phyloP scores from a whole-genome alignment of 257 asterid species.

The Capsicum baccatum region DNA sequence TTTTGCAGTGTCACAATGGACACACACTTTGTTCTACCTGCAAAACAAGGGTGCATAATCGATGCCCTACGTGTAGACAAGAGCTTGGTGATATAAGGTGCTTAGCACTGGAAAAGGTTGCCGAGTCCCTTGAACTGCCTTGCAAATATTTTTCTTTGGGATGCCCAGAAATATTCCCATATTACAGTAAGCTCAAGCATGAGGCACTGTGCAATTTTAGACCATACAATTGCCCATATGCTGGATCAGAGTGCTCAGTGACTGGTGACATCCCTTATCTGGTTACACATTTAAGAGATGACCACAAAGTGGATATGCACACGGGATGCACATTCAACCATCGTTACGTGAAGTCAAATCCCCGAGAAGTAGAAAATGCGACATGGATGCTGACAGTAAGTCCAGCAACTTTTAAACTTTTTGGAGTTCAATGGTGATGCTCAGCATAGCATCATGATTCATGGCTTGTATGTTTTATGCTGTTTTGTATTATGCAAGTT shows the following conservation, averaged over 20 bases:
- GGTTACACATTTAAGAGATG: conserved; percentile 80
- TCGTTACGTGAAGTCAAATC: conserved; percentile 81
- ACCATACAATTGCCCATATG: conserved; percentile 77
- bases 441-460: conserved; percentile 22
- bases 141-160: conserved; percentile 80
- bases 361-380: conserved; percentile 86
- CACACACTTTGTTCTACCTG: conserved; percentile 92
- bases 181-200: conserved; percentile 79
- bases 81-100: conserved; percentile 94
- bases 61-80: conserved; percentile 93
- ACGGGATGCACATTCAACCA: conserved; percentile 83
- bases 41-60: conserved; percentile 79
- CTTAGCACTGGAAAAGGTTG: conserved; percentile 88
- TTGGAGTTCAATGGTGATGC: not conserved
- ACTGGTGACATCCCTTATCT: conserved; percentile 75
- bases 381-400: conserved; percentile 91
- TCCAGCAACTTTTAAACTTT: conserved; percentile 24
- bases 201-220: conserved; percentile 72
- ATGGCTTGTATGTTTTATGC: not conserved
- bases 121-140: conserved; percentile 80
- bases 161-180: conserved; percentile 81
- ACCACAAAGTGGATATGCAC: conserved; percentile 93
- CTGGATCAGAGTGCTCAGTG: conserved; percentile 78
- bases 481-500: conserved; percentile 6
- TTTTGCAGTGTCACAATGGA: conserved; percentile 83